Conservation (phyloP, 2,329 filamentous ascomycete genomes). For the Pyrenochaeta sp. region DNA sequence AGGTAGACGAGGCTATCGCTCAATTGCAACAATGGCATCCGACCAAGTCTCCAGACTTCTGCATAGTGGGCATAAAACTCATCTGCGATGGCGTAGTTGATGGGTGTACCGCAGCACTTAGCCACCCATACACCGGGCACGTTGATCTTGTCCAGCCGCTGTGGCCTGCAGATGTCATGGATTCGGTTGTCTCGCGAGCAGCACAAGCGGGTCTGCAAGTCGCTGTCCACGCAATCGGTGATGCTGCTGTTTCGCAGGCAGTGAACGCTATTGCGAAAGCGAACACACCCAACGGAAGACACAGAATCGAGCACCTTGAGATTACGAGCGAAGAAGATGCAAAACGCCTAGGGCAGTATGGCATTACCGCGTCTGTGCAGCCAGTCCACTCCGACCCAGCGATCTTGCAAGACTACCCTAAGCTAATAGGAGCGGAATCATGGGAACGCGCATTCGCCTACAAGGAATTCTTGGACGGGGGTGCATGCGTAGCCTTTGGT, state of each 20-base stretch:
- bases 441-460: slow-evolving; percentile 68
- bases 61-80: slow-evolving; percentile 67
- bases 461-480: slow-evolving; percentile 61
- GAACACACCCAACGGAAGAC: slow-evolving; percentile 46
- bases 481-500: slow-evolving; percentile 63
- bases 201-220: slow-evolving; percentile 63
- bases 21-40: slow-evolving; percentile 53
- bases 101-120: slow-evolving; percentile 66
- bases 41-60: slow-evolving; percentile 52
- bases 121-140: slow-evolving; percentile 59
- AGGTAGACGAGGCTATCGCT: slow-evolving; percentile 58
- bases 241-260: slow-evolving; percentile 63
- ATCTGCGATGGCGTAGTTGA: slow-evolving; percentile 70
- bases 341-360: slow-evolving; percentile 60
- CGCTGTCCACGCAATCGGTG: slow-evolving; percentile 70
- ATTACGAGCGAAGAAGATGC: slow-evolving; percentile 57
- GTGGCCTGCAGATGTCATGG: slow-evolving; percentile 13
- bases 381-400: slow-evolving; percentile 85
- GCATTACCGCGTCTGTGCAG: slow-evolving; percentile 85
- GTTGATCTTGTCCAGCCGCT: slow-evolving; percentile 7
- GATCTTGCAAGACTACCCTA: slow-evolving; percentile 65
- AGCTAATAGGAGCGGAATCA: slow-evolving; percentile 59
- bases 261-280: slow-evolving; percentile 57
- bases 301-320: slow-evolving; percentile 70
- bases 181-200: slow-evolving; percentile 46